Conservation (phyloP, 495 filamentous ascomycete species). For the Parathielavia hyrcaniae region DNA sequence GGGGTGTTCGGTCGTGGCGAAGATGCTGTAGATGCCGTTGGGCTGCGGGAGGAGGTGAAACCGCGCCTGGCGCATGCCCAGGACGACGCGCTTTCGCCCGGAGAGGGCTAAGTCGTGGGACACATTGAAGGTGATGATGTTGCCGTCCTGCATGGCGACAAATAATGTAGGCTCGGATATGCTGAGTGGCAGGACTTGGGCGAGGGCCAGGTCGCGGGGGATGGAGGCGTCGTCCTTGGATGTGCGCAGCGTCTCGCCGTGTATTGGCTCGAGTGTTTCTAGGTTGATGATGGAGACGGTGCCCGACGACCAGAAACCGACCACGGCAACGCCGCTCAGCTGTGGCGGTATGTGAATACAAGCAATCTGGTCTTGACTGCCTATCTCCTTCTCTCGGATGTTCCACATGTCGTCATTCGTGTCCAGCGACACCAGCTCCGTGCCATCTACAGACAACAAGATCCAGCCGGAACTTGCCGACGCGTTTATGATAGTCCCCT, state of each 20-base stretch:
- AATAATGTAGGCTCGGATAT: constrained; percentile 64
- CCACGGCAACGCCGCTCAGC: constrained; percentile 53
- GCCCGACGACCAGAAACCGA: constrained; percentile 79
- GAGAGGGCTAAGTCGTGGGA: constrained; percentile 57
- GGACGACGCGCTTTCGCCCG: constrained; percentile 68
- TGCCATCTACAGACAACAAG: constrained; percentile 68
- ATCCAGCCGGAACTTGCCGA: constrained; percentile 63
- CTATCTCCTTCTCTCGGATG: constrained; percentile 52
- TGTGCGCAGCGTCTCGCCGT: constrained; percentile 42
- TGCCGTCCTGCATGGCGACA: constrained; percentile 90
- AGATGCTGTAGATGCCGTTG: constrained; percentile 60
- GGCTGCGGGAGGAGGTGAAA: constrained; percentile 70
- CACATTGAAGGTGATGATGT: constrained; percentile 79
- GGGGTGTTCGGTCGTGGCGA: constrained; percentile 89
- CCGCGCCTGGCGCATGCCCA: constrained; percentile 77
- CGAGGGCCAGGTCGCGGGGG: constrained; percentile 74
- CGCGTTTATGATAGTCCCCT: constrained; percentile 64
- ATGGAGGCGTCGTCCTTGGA: constrained; percentile 63
- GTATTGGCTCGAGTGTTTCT: constrained; percentile 51
- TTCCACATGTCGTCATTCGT: constrained; percentile 53
- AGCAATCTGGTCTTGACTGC: constrained; percentile 66
- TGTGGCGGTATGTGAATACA: constrained; percentile 58
- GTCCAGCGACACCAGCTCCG: constrained; percentile 58
- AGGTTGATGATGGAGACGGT: constrained; percentile 64
- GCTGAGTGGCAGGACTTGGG: constrained; percentile 56